Evolutionary conservation across 495 filamentous ascomycete species (phyloP).

Genomic region (Parachaetomium inaequale): DNA sequence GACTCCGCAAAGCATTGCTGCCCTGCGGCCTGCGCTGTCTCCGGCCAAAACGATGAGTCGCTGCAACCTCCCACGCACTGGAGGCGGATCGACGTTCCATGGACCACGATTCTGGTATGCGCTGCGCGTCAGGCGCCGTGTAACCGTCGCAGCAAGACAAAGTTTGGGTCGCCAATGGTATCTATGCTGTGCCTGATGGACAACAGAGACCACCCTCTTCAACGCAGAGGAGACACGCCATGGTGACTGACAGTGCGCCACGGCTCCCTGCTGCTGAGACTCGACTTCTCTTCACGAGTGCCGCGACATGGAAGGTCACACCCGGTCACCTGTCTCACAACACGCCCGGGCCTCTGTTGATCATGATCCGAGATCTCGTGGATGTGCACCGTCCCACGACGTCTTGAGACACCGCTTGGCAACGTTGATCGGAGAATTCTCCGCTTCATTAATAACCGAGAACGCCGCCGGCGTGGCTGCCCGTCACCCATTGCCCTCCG

Average conservation of each 20-base stretch:
- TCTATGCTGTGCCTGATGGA: neutral
- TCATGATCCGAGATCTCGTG: neutral
- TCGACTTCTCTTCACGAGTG: neutral
- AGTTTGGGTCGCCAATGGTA: neutral
- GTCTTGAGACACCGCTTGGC: neutral
- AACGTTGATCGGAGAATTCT: neutral
- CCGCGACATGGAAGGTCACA: neutral
- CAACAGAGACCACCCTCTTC: neutral
- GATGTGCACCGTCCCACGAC: neutral
- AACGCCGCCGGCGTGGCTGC: neutral
- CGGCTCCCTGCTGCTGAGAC: neutral
- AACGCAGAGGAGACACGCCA: neutral
- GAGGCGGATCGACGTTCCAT: neutral
- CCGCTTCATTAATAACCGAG: neutral
- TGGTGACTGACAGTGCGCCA: neutral
- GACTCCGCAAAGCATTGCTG: neutral
- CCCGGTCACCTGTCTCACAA: neutral
- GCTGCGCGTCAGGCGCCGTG: neutral
- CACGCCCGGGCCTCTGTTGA: neutral
- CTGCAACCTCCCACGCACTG: neutral
- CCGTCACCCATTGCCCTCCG: neutral
- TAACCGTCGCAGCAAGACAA: neutral
- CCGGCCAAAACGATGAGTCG: neutral
- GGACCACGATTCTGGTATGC: neutral
- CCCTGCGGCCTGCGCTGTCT: neutral